These are phyloP conservation scores for Russula foetens DNA, from an alignment of 768 basidiomycete genomes.

Conservation along the genomic window DNA sequence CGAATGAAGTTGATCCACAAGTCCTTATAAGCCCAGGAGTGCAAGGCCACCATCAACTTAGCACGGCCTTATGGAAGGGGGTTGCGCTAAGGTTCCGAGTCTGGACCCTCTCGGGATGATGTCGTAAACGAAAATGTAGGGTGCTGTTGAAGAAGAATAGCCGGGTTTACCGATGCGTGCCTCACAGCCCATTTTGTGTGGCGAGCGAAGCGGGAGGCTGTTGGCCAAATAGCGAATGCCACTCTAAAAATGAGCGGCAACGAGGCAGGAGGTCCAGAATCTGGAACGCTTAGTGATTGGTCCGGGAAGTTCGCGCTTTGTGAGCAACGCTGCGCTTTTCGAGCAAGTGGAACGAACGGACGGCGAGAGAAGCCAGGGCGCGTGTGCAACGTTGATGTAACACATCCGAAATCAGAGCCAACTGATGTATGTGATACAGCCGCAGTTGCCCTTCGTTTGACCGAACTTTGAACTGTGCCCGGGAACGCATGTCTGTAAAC, in stretches of 20 bases:
- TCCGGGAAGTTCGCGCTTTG: conserved; percentile 10
- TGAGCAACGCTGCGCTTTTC: neutral
- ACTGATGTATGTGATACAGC: neutral
- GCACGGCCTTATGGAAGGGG: neutral
- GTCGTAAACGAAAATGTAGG: conserved; percentile 15
- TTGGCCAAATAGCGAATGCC: conserved; percentile 13
- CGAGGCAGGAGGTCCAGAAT: conserved; percentile 7
- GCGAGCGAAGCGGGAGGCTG: neutral
- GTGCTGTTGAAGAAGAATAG: neutral
- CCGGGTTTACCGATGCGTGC: conserved; percentile 11
- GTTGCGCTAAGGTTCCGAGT: neutral
- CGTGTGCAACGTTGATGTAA: conserved; percentile 13
- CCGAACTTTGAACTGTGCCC: neutral
- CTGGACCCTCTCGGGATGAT: conserved; percentile 13
- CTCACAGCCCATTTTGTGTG: conserved; percentile 6
- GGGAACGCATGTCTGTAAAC: conserved; percentile 7
- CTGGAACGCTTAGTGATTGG: conserved; percentile 15
- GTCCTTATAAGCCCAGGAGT: conserved; percentile 13
- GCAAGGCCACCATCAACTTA: neutral
- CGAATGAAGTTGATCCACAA: neutral
- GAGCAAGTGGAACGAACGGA: neutral
- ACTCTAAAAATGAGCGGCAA: conserved; percentile 13
- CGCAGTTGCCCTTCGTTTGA: neutral
- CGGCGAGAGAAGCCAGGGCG: neutral
- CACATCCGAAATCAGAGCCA: neutral